Percentiles rank a stretch among this genome's conserved stretches.
Evolutionary conservation across 495 filamentous ascomycete genomes (phyloP).

Genomic region (Xylaria venustula): DNA sequence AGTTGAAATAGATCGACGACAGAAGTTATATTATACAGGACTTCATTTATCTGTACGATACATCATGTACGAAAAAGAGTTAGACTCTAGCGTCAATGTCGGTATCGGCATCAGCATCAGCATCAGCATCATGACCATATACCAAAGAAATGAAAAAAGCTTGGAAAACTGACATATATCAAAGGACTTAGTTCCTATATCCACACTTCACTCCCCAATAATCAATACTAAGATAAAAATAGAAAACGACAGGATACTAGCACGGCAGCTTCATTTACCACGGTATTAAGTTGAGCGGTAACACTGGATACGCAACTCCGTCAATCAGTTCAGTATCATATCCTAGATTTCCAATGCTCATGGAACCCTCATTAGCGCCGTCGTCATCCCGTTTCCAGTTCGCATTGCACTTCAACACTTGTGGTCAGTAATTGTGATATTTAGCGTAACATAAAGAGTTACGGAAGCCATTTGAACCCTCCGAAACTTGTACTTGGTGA

Average conservation of each 20-base stretch:
- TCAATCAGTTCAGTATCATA: constrained; percentile 38
- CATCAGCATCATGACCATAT: neutral
- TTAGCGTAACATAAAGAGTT: no score
- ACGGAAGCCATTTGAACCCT: no score
- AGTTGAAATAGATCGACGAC: neutral
- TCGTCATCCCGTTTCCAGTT: constrained; percentile 36
- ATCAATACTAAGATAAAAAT: no score
- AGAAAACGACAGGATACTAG: no score
- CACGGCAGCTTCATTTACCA: constrained; percentile 25
- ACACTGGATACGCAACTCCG: constrained; percentile 40
- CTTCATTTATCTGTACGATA: constrained; percentile 12
- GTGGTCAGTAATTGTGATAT: no score
- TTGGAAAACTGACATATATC: constrained; percentile 1
- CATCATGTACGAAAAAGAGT: constrained; percentile 4
- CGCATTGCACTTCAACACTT: constrained; percentile 32
- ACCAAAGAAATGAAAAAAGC: neutral
- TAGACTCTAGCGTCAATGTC: constrained; percentile 3
- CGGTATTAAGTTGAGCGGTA: constrained; percentile 34
- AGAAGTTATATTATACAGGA: neutral
- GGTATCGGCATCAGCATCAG: neutral
- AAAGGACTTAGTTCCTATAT: neutral
- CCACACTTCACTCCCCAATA: neutral
- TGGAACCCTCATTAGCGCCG: constrained; percentile 12
- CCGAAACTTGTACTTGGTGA: no score
- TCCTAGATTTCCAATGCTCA: constrained; percentile 15